Percentiles rank a stretch among this genome's conserved stretches.
phyloP scores from a whole-genome alignment of 345 rosid species.

The Eucalyptus pauciflora region DNA sequence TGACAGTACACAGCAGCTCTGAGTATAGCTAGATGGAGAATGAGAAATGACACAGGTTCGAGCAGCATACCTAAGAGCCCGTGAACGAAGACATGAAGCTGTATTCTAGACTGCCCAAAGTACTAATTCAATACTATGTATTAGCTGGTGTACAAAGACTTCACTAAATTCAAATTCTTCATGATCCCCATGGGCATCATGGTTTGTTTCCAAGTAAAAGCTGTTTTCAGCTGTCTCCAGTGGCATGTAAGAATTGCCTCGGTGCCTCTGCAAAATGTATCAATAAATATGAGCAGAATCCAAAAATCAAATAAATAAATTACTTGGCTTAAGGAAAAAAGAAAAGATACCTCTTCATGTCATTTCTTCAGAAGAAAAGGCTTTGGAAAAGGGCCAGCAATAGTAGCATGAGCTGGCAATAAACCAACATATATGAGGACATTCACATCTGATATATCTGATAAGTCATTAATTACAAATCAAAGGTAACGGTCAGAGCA shows the following conservation, averaged over 20 bases:
- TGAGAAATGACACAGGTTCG: not conserved
- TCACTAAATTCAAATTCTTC: conserved; percentile 94
- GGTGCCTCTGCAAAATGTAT: conserved; percentile 49
- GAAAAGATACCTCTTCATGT: conserved; percentile 44
- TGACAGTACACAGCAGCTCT: not conserved
- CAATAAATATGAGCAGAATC: not conserved
- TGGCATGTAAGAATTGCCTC: conserved; percentile 57
- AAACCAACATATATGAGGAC: not conserved
- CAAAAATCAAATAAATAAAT: not conserved
- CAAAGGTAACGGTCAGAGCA: not conserved
- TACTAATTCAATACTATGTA: conserved; percentile 90
- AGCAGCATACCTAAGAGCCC: conserved; percentile 73
- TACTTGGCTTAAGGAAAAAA: not conserved
- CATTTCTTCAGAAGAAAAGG: conserved; percentile 82
- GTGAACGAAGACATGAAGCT: conserved; percentile 82
- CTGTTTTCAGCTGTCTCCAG: not conserved
- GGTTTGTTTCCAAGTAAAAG: conserved; percentile 43
- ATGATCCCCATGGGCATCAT: conserved; percentile 50
- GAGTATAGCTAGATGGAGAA: not conserved
- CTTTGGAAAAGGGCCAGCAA: conserved; percentile 78
- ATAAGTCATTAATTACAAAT: not conserved
- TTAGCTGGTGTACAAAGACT: conserved; percentile 87
- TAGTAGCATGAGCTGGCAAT: conserved; percentile 54
- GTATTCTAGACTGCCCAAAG: conserved; percentile 96
- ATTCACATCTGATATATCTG: not conserved